Evolutionary conservation across 1,284 basidiomycete species (phyloP).

Genomic region (Sporisorium graminicola): DNA sequence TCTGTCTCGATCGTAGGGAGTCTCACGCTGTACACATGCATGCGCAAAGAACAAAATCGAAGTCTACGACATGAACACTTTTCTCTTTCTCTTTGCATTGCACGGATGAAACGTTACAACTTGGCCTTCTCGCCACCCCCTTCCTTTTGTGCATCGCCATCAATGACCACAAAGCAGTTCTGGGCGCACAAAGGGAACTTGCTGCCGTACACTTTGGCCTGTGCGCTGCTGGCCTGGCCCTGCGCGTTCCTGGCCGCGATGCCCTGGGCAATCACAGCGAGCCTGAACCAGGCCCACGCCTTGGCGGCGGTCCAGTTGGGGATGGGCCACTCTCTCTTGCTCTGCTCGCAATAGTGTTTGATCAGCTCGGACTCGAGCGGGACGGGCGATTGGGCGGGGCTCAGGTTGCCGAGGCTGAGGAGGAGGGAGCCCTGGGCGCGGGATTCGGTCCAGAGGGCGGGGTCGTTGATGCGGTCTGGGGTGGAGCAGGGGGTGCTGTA

Average conservation of each 20-base stretch:
- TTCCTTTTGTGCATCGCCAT: slow-evolving; percentile 12
- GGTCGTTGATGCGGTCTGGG: slow-evolving; percentile 25
- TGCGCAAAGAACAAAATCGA: background rate
- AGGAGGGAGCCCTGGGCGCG: slow-evolving; percentile 38
- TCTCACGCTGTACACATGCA: no score
- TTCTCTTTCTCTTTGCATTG: background rate
- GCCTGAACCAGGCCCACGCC: slow-evolving; percentile 89
- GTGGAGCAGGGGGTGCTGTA: slow-evolving; percentile 44
- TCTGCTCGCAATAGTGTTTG: slow-evolving; percentile 78
- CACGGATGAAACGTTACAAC: no score
- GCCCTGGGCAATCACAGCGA: slow-evolving; percentile 89
- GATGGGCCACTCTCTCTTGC: slow-evolving; percentile 78
- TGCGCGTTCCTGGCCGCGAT: slow-evolving; percentile 88
- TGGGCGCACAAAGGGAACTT: slow-evolving; percentile 55
- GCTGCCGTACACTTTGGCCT: slow-evolving; percentile 55
- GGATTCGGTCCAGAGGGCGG: slow-evolving; percentile 11
- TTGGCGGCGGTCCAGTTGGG: slow-evolving; percentile 80
- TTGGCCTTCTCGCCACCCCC: background rate
- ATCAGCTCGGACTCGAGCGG: slow-evolving; percentile 80
- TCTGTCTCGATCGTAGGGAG: no score
- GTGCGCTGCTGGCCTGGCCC: slow-evolving; percentile 87
- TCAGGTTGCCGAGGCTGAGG: slow-evolving; percentile 70
- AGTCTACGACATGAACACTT: no score
- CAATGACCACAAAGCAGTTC: slow-evolving; percentile 27
- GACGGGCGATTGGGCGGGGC: slow-evolving; percentile 73